Evolutionary conservation across 1,139 yeast genomes (phyloP), one percentile per base, ranked within the genome.

Genomic region (Starmera stellimalicola): DNA sequence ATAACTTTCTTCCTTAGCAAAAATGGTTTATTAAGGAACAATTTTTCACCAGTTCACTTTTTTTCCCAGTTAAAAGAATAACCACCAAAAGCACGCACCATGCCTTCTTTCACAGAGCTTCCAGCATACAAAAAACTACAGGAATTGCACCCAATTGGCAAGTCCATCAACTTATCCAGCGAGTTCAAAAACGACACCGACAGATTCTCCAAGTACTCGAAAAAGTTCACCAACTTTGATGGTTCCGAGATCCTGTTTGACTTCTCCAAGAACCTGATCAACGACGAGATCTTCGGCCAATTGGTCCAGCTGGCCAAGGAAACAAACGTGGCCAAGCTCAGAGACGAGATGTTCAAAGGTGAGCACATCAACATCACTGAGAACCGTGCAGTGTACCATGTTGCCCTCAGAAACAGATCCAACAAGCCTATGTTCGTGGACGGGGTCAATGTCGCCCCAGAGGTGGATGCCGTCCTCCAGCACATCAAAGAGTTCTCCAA

Each of bases 401-500:
- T 77, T 51, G 98, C 97, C 26, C 74, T 91, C 52, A 82, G 98
- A 72, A 91, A 93, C 74, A 81, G 88, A 62, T 67, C 88, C 40
- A 63, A 76, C 65, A 79, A 73, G 63, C 72, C 75, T 43, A 80
- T 91, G 94, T 62, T 62, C 46, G 97, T 88, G 41, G 95, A 91
- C 55, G 96, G 95, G 49, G 63, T 64, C 49, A 80, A 88, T 55
- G 95, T 93, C 41, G 77, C 91, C 33, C 80, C 83, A 33, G 95
- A 84, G 60, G 97, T 91, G 43, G 85, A 87, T 56, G 65, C 74
- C 26, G 98, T 91, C 30, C 74, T 93, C 58, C 76, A 78, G 51
- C 98, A 91, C 73, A 87, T 91, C 91, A 83, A 83, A 68, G 95
- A 88, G 61, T 91, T 91, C 67, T 77, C 94, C 37, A 84, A 84